phyloP scores from a whole-genome alignment of 202 grass and related monocot species.

The Zoysia matrella region DNA sequence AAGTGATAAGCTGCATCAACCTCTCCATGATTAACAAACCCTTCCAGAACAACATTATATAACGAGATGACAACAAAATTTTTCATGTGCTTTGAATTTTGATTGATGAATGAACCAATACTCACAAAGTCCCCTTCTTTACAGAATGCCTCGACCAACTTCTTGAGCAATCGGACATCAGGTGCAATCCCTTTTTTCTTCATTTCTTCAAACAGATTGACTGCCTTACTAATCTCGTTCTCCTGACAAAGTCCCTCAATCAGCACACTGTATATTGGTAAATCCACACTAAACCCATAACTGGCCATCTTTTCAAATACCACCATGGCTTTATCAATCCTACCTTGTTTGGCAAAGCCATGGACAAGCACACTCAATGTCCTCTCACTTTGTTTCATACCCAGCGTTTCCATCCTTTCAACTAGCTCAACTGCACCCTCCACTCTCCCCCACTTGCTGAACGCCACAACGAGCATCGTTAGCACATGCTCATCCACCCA shows the following conservation, averaged over 20 bases:
- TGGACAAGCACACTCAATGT: constrained; percentile 64
- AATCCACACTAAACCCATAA: constrained; percentile 61
- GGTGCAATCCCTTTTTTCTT: constrained; percentile 57
- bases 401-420: constrained; percentile 60
- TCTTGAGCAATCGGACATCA: constrained; percentile 66
- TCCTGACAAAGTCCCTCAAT: constrained; percentile 68
- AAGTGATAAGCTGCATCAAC: constrained; percentile 62
- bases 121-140: constrained; percentile 43
- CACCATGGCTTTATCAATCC: constrained; percentile 61
- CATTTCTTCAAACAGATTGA: constrained; percentile 70
- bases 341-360: constrained; percentile 71
- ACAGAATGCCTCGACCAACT: constrained; percentile 54
- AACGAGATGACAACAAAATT: constrained; percentile 35
- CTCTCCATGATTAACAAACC: constrained; percentile 61
- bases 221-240: constrained; percentile 49
- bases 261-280: constrained; percentile 68
- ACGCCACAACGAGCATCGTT: constrained; percentile 62
- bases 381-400: constrained; percentile 59
- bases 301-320: constrained; percentile 71
- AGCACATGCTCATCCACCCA: constrained; percentile 76
- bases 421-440: constrained; percentile 57
- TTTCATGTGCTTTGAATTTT: constrained; percentile 52
- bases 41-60: constrained; percentile 72
- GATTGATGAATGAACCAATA: constrained; percentile 53
- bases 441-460: constrained; percentile 87